These are phyloP conservation scores for Pythium graminicola DNA, from an alignment of 352 stramenopile genomes.

Conservation along the genomic window DNA sequence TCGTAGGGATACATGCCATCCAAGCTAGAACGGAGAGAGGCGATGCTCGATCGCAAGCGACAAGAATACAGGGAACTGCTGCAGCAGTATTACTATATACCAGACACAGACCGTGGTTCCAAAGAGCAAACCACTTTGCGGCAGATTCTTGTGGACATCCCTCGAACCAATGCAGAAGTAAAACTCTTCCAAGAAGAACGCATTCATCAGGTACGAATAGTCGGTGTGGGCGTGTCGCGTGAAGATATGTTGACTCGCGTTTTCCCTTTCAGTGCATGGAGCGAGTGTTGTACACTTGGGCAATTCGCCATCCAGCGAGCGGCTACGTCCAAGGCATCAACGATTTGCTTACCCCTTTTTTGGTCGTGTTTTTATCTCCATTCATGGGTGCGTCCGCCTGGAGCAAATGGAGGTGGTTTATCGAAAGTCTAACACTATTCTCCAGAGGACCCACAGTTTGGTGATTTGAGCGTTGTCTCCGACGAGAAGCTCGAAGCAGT, in stretches of 20 bases:
- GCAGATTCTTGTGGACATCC: constrained; percentile 98
- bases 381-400: constrained; percentile 44
- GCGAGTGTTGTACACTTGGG: constrained; percentile 98
- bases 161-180: constrained; percentile 94
- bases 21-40: constrained; percentile 86
- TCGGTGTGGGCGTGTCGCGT: constrained; percentile 5
- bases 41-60: constrained; percentile 92
- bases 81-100: constrained; percentile 96
- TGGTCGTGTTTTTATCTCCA: constrained; percentile 94
- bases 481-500: constrained; percentile 74
- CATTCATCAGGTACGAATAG: constrained; percentile 65
- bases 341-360: constrained; percentile 96
- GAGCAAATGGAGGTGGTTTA: neutral
- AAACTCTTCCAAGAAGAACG: constrained; percentile 96
- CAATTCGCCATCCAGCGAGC: constrained; percentile 96
- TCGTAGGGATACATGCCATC: constrained; percentile 92
- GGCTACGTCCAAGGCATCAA: constrained; percentile 99
- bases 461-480: constrained; percentile 60
- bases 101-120: constrained; percentile 89
- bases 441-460: constrained; percentile 64
- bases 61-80: constrained; percentile 95
- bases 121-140: constrained; percentile 95
- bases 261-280: constrained; percentile 84
- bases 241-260: no score
- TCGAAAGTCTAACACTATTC: constrained; percentile 3